A percentile compares a stretch with the other conserved stretches of the same genome.
Conservation (phyloP, 495 filamentous ascomycete species). For the Neurospora sp. region DNA sequence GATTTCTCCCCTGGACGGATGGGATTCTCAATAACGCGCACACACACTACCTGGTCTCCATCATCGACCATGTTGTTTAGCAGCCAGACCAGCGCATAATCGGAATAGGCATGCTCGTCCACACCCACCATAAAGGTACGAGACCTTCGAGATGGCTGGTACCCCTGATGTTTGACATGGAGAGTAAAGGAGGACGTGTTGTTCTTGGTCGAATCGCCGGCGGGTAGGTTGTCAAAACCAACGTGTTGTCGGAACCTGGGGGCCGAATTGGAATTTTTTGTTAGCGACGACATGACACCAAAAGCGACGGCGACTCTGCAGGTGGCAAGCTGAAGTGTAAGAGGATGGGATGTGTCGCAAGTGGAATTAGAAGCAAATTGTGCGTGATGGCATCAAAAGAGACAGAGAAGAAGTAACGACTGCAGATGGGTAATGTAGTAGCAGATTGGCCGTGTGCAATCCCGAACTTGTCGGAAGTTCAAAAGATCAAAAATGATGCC, state of each 20-base stretch:
- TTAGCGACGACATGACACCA: slow-evolving; percentile 35
- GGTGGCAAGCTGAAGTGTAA: background rate
- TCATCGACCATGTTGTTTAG: slow-evolving; percentile 93
- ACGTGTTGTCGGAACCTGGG: slow-evolving; percentile 56
- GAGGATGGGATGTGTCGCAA: background rate
- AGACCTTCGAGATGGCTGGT: slow-evolving; percentile 71
- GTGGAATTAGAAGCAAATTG: background rate
- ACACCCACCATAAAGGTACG: slow-evolving; percentile 90
- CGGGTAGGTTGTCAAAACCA: slow-evolving; percentile 86
- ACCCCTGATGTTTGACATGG: slow-evolving; percentile 81
- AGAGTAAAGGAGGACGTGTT: slow-evolving; percentile 79
- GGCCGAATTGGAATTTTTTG: slow-evolving; percentile 21
- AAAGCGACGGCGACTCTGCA: background rate
- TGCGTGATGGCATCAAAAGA: background rate
- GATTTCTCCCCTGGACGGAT: slow-evolving; percentile 62
- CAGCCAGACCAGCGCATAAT: slow-evolving; percentile 90
- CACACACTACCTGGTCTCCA: slow-evolving; percentile 91
- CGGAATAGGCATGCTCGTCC: slow-evolving; percentile 91
- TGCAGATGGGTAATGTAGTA: background rate
- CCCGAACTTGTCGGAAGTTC: background rate
- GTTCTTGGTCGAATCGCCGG: slow-evolving; percentile 52
- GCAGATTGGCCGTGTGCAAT: background rate
- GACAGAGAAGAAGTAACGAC: background rate
- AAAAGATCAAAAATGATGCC: background rate
- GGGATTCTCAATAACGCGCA: slow-evolving; percentile 83